Evolutionary conservation across 371 early-diverging fungal species (phyloP), one percentile per base, ranked within the genome.

Genomic region (Paraphysoderma sedebokerense): DNA sequence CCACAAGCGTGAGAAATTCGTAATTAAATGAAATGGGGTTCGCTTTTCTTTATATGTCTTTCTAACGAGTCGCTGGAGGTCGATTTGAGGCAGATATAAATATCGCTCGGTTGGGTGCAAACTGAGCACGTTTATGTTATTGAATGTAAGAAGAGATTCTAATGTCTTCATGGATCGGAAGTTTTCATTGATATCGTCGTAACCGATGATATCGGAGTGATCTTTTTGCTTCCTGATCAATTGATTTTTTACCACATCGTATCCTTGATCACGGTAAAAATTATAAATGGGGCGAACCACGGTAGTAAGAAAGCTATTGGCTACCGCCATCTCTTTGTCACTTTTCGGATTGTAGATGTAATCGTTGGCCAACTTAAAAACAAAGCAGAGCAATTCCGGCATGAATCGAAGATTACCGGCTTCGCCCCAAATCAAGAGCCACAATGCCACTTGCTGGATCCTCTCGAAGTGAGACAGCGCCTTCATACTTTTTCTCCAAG

Each of bases 1-100:
- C 90, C 87, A 88, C 19, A 87, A 69, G 20, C 87, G 79, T 11
- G 80, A 70, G 47, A 88, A 90, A 61, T 88, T 90, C 56, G 81
- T 76, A 32, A 84, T 70, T 12, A 85, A 64, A 63, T 91, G 91
- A 62, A 81, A 64, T 77, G 82, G 78, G 1, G 85, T 77, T 32
- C 90, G 77, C 34, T 76, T 74, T 61, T 91, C 92, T 49, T 79
- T 77, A 63, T 85, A 91, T 2, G 89, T 88, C 62, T 88, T 91
- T 49, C 59, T 54, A 55, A 87, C 82, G 7, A 77, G 66, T 45
- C 69, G 65, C 17, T 60, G 60, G 86, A 86, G 88, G 48, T 73
- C 61, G 44, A 88, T 76, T 11, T 78, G 62, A 47, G 67, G 62
- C 8, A 87, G 61, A 4, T 62, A 69, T 1, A 40, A 38, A 63